Evolutionary conservation across 176 grass and related monocot species (phyloP).

Genomic region (Cenchrus americanus): DNA sequence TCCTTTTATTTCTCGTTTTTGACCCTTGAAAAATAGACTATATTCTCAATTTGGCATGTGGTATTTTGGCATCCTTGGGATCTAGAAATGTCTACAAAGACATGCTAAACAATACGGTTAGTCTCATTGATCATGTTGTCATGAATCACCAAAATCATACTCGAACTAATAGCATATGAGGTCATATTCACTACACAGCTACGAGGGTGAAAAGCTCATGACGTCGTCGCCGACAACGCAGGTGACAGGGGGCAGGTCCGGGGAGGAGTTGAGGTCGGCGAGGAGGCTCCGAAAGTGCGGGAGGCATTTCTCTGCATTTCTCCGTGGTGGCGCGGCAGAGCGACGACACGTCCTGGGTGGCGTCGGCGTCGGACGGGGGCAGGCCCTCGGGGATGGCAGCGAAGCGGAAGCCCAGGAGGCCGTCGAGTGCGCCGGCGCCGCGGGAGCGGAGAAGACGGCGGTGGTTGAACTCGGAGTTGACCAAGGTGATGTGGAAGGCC

Average conservation of each 20-base stretch:
- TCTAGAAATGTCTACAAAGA: too few species aligned
- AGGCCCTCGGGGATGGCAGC: constrained; percentile 62
- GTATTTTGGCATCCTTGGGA: too few species aligned
- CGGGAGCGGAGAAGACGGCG: constrained; percentile 46
- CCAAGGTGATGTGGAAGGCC: constrained; percentile 72
- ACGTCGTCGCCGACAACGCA: constrained; percentile 51
- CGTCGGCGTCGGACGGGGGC: constrained; percentile 44
- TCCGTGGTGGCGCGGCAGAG: constrained; percentile 40
- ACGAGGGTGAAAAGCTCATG: constrained; percentile 51
- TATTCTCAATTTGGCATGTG: too few species aligned
- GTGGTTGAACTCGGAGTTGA: constrained; percentile 76
- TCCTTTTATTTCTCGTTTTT: too few species aligned
- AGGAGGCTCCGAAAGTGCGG: constrained; percentile 45
- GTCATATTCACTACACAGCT: too few species aligned
- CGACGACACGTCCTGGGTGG: constrained; percentile 45
- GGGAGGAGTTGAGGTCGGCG: constrained; percentile 9
- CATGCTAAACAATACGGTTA: too few species aligned
- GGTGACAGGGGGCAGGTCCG: constrained; percentile 46
- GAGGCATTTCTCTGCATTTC: constrained; percentile 40
- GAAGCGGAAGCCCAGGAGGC: constrained; percentile 50
- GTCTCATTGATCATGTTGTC: too few species aligned
- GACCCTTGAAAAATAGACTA: too few species aligned
- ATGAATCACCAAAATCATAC: too few species aligned
- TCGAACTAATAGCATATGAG: too few species aligned
- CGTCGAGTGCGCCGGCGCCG: constrained; percentile 23